phyloP scores from a whole-genome alignment of 306 rosid species.

The Sphenostylis stenocarpa region DNA sequence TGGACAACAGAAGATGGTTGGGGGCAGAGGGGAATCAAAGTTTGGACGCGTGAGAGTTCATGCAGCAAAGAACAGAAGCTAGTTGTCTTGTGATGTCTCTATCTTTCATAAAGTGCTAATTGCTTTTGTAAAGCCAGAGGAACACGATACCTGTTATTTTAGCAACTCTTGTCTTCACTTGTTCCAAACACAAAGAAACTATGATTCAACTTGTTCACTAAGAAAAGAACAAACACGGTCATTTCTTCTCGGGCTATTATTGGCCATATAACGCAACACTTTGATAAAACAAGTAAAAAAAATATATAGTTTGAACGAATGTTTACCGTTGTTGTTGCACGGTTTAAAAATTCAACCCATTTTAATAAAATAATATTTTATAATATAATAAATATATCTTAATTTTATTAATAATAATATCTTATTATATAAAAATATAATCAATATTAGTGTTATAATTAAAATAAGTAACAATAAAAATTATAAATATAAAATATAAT shows the following conservation, averaged over 20 bases:
- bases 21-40: neutral
- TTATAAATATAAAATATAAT: too few species aligned
- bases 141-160: neutral
- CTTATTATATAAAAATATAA: too few species aligned
- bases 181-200: constrained; percentile 10
- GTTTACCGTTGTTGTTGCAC: too few species aligned
- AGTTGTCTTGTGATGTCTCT: constrained; percentile 8
- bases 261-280: neutral
- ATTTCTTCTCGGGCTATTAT: neutral
- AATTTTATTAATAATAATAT: too few species aligned
- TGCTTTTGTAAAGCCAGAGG: constrained; percentile 11
- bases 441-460: too few species aligned
- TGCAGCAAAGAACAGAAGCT: neutral
- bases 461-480: too few species aligned
- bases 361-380: too few species aligned
- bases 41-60: constrained; percentile 18
- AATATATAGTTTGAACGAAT: too few species aligned
- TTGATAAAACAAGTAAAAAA: neutral
- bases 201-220: constrained; percentile 26
- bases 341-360: too few species aligned
- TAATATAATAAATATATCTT: too few species aligned
- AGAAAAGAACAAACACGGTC: constrained; percentile 26
- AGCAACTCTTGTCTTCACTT: constrained; percentile 22
- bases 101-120: neutral
- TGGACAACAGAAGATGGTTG: neutral